Base-by-base conservation (phyloP, 805 yeast genomes). In the Cyberlindnera mrakii region DNA sequence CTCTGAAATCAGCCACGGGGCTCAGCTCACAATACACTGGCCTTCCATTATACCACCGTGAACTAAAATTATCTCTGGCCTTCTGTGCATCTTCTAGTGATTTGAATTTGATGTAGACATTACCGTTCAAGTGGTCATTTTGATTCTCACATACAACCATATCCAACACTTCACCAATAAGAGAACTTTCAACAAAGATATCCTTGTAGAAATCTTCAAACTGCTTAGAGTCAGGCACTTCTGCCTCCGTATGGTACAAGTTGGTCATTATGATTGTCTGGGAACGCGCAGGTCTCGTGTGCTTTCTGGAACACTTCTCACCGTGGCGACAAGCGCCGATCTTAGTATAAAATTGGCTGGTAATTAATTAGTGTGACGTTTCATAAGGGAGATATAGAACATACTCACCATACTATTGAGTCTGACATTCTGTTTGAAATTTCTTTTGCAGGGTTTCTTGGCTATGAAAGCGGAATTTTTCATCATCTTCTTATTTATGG, bases 251-350 rank as follows among this genome's bases (percentile, higher is more conserved):
- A 43, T 75, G 78, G 54, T 78, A 84, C 37, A 88, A 54, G 54
- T 83, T 82, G 15, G 81, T 69, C 44, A 84, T 69, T 38, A 85
- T 66, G 1, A 89, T 70, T 0, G 91, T 82, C 42, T 71, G 68
- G 1, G 95, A 83, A 33, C 68, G 62, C 7, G 68, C 61, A 2
- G 96, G 96, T 52, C 74, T 74, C 17, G 74, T 68, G 60, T 89
- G 90, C 44, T 72, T 73, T 54, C 91, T 70, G 8, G 88, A 80
- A 55, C 98, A 90, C 53, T 82, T 82, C 45, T 82, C 89, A 0
- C 96, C 96, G 60, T 90, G 96, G 46, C 96, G 72, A 56, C 98
- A 90, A 0, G 96, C 95, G 0, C 98, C 98, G 27, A 88, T 85
- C 59, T 83, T 86, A 48, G 74, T 70, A 58, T 80, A 88, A 58